Percentiles rank a stretch among this genome's conserved stretches.
phyloP scores from a whole-genome alignment of 176 grass and related monocot genomes.

The Pontederia paniculata region DNA sequence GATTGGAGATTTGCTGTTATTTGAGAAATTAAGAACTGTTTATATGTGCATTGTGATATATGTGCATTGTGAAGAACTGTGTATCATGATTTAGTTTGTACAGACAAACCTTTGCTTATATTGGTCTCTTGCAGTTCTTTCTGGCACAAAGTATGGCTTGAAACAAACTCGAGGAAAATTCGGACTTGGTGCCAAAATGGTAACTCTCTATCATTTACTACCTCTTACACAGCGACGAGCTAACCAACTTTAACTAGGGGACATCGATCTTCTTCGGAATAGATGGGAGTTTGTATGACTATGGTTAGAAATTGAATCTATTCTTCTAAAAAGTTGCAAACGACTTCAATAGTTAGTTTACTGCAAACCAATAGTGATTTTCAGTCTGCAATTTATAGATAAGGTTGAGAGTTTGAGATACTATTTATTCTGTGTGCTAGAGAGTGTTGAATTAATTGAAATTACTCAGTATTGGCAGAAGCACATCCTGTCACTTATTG shows the following conservation, averaged over 20 bases:
- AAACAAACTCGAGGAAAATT: slow-evolving; percentile 99
- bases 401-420: no score
- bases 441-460: no score
- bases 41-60: neutral
- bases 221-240: neutral
- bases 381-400: no score
- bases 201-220: slow-evolving; percentile 21
- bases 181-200: slow-evolving; percentile 97
- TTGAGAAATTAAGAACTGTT: neutral
- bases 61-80: neutral
- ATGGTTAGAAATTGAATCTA: no score
- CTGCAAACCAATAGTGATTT: no score
- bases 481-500: no score
- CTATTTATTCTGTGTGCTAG: no score
- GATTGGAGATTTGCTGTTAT: neutral
- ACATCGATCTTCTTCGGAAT: no score
- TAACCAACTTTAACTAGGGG: neutral
- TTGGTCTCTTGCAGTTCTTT: slow-evolving; percentile 62
- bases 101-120: neutral
- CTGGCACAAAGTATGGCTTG: slow-evolving; percentile 97
- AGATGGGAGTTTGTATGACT: no score
- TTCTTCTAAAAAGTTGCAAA: no score
- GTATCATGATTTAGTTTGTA: neutral
- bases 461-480: no score
- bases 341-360: no score